phyloP scores from a whole-genome alignment of 257 asterid species.

The Solanum megistacrolobum region DNA sequence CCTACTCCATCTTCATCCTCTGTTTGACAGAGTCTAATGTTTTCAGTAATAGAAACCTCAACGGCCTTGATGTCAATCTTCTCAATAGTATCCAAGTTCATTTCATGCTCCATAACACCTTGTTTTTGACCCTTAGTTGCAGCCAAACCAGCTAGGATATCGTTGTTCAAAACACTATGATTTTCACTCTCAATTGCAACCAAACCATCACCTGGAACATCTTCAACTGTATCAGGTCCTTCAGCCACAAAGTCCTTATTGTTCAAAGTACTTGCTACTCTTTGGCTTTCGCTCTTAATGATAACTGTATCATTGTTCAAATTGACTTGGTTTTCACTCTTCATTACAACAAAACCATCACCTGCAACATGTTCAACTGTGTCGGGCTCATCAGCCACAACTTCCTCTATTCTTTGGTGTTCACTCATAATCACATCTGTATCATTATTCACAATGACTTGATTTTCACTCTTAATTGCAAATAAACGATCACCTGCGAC shows the following conservation, averaged over 20 bases:
- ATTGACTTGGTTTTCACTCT: slow-evolving; percentile 6
- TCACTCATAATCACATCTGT: not conserved
- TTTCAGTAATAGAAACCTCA: not conserved
- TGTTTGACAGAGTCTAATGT: not conserved
- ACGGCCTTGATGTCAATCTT: not conserved
- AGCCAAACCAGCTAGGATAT: not conserved
- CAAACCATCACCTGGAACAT: slow-evolving; percentile 6
- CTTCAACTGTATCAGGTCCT: slow-evolving; percentile 11
- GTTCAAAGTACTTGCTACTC: not conserved
- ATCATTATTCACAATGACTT: slow-evolving; percentile 1
- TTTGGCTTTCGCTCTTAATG: not conserved
- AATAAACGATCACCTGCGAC: not conserved
- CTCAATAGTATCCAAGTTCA: not conserved
- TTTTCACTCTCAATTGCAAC: not conserved
- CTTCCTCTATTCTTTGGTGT: not conserved
- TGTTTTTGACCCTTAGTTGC: slow-evolving; percentile 1
- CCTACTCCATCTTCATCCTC: not conserved
- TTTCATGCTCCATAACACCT: slow-evolving; percentile 2
- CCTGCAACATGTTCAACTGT: slow-evolving; percentile 16
- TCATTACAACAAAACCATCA: not conserved
- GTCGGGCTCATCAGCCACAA: slow-evolving; percentile 1
- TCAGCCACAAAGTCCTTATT: slow-evolving; percentile 3
- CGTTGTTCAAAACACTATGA: not conserved
- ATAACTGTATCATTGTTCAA: not conserved
- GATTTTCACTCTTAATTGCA: not conserved